A percentile compares a stretch with the other conserved stretches of the same genome.
phyloP scores from a whole-genome alignment of 2,329 filamentous ascomycete species.

The Paracoccidioides lutzii region DNA sequence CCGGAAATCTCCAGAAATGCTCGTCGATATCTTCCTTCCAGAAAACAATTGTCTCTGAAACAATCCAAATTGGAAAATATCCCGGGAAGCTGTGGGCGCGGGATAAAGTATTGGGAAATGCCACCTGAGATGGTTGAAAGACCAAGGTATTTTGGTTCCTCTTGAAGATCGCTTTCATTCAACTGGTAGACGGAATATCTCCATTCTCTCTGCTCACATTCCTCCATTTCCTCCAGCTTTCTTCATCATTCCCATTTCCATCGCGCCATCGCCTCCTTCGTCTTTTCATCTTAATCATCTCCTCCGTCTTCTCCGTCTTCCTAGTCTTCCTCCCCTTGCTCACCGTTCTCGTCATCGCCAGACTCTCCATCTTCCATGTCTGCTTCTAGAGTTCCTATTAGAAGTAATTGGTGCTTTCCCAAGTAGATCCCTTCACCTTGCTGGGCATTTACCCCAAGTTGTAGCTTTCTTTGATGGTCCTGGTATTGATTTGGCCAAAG shows the following conservation, averaged over 20 bases:
- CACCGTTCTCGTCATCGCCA: background rate
- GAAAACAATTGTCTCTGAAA: no score
- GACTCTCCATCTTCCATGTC: background rate
- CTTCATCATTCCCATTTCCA: background rate
- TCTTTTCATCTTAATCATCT: no score
- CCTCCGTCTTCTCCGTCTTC: background rate
- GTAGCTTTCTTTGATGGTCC: background rate
- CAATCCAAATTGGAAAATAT: no score
- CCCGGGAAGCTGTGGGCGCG: no score
- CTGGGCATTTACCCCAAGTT: background rate
- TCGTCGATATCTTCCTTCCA: no score
- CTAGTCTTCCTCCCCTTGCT: background rate
- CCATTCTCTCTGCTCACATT: conserved; percentile 3
- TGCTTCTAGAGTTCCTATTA: background rate
- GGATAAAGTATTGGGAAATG: no score
- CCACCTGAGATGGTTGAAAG: no score
- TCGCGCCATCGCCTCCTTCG: background rate
- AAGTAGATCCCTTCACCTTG: background rate
- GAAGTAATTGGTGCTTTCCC: background rate
- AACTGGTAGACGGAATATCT: conserved; percentile 6
- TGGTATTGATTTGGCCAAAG: background rate
- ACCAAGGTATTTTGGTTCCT: background rate
- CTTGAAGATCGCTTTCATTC: background rate
- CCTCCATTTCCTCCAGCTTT: background rate
- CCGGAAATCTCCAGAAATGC: no score